Base-by-base conservation (phyloP, 2,329 filamentous ascomycete genomes). In the Malbranchea cinnamomea region DNA sequence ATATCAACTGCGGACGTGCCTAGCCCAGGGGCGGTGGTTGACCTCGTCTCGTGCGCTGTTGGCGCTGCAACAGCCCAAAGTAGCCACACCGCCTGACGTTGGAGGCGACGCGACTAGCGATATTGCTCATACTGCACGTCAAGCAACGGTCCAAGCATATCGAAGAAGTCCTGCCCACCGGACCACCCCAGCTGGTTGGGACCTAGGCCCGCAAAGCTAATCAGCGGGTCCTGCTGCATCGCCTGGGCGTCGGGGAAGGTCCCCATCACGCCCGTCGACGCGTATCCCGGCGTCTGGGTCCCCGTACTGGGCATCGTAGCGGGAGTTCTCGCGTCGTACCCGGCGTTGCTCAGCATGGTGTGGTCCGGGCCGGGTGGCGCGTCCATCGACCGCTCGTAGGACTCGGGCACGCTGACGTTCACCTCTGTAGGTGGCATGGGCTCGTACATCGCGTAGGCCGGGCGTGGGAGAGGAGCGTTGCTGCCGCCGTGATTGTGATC, bases 91-190 rank as follows among this genome's bases (percentile, higher is more conserved):
- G n/a, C n/a, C n/a, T n/a, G n/a, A n/a, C n/a, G n/a, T n/a, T n/a
- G n/a, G n/a, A n/a, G n/a, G n/a, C n/a, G n/a, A n/a, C n/a, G n/a
- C n/a, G n/a, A n/a, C n/a, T 30, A 38, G 17, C 37, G 36, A 22
- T 37, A 41, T 23, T 41, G 34, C 24, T 41, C 39, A 29, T 40
- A 41, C 17, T 41, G 39, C 14, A 41, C 37, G 33, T 41, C 39
- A 15, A 41, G 20, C 25, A 41, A 34, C 4, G 37, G 39, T 5
- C 37, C 39, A 5, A 41, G 32, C 39, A 41, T 40, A 26, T 41
- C 39, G 32, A 41, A 41, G 12, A 41, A 41, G 17, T 41, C 39
- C 26, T 41, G 39, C 11, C 39, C 39, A 12, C 39, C 39, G 13
- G 39, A 40, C 39, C 39, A 41, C 2, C 39, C 39, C 7, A 41